Evolutionary conservation across 2,329 filamentous ascomycete species (phyloP).

Genomic region (Samsoniella hepiali): DNA sequence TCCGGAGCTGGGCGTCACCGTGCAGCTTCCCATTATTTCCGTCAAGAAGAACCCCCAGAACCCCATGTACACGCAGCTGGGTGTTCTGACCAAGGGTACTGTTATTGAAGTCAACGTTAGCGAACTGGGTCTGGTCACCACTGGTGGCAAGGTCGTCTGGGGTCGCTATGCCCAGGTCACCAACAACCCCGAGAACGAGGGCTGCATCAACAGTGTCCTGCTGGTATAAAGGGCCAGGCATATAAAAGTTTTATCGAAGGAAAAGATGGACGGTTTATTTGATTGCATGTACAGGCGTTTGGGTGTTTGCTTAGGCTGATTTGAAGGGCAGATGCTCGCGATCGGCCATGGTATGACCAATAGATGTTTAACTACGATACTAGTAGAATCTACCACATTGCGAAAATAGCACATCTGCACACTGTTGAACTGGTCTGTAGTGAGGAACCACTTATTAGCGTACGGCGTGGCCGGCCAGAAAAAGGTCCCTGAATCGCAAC

Average conservation of each 20-base stretch:
- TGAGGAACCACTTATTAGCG: not conserved
- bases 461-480: conserved; percentile 2
- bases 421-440: not conserved
- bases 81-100: conserved; percentile 80
- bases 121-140: conserved; percentile 86
- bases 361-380: conserved; percentile 14
- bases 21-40: conserved; percentile 76
- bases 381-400: not conserved
- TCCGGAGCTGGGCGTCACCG: conserved; percentile 79
- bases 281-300: conserved; percentile 30
- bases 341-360: conserved; percentile 3
- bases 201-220: conserved; percentile 42
- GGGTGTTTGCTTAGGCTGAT: conserved; percentile 24
- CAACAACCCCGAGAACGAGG: conserved; percentile 48
- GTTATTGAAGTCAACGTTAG: conserved; percentile 87
- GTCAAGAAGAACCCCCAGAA: conserved; percentile 72
- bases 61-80: conserved; percentile 87
- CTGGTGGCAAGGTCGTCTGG: conserved; percentile 91
- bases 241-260: not conserved
- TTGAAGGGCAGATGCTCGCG: not conserved
- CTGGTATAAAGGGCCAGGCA: conserved; percentile 27
- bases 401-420: not conserved
- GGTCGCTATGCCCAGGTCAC: conserved; percentile 75
- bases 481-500: conserved; percentile 9
- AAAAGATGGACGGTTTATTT: conserved; percentile 7